Evolutionary conservation across 305 asterid genomes (phyloP), one percentile per base, ranked within the genome.

Genomic region (Solanum hybrid): DNA sequence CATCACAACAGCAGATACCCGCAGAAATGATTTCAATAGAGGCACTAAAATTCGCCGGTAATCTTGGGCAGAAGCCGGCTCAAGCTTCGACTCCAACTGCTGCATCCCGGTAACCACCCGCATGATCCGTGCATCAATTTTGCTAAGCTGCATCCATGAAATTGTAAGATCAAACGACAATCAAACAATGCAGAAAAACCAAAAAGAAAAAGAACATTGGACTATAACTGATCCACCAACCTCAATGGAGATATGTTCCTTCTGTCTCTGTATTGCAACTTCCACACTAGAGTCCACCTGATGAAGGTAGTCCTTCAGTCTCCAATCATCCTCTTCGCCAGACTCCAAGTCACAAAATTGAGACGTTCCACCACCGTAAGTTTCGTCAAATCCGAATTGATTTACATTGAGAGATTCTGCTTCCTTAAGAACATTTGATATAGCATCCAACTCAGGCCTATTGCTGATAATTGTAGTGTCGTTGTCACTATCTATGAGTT

Each of bases 261-360:
- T 97, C 94, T 95, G 99, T 91, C 94, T 95, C 90, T 95, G 98
- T 87, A 96, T 93, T 90, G 98, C 99, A 89, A 93, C 95, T 94
- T 96, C 99, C 88, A 97, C 90, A 91, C 96, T 93, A 91, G 99
- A 95, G 91, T 97, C 98, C 89, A 92, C 95, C 93, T 97, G 98
- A 89, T 95, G 98, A 87, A 95, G 90, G 89, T 90, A 91, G 86
- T 97, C 99, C 88, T 94, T 97, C 82, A 91, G 90, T 91, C 97
- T 95, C 98, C 98, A 96, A 79, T 94, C 98, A 90, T 94, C 95
- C 85, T 95, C 96, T 91, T 94, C 98, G 82, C 98, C 98, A 84
- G 98, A 93, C 93, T 96, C 99, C 90, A 96, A 91, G 93, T 97
- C 98, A 89, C 93, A 92, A 64, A 94, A 94, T 87, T 94, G 98